Evolutionary conservation across 2,329 filamentous ascomycete species (phyloP), one percentile per base, ranked within the genome.

Genomic region (Botrytis fabae): DNA sequence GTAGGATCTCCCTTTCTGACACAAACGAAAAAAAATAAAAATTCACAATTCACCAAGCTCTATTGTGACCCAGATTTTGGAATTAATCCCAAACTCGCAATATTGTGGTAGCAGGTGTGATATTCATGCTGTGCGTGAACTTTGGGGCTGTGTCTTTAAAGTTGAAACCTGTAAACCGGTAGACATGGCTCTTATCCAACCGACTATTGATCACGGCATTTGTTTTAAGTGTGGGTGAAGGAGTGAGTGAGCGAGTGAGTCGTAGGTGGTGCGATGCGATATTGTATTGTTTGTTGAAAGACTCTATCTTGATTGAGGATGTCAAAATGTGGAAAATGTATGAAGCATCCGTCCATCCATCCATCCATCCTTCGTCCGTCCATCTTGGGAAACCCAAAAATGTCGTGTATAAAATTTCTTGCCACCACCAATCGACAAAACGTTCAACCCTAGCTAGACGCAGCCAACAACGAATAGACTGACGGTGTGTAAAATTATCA

Each of bases 1-100:
- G 25, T 54, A 54, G 48, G 35, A 42, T 42, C 60, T 62, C 38
- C 59, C 32, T 25, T 38, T 61, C 10, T 61, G 51, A 57, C n/a
- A 28, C 51, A 57, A 28, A 28, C 51, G 48, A 54, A 54, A 48
- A 54, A 51, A 14, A 2, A 28, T 28, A 28, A 28, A 28, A 44
- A 44, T 6, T 18, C 51, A 57, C 51, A 3, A 57, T 57, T 28
- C n/a, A 28, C 51, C n/a, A 57, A 57, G 18, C 51, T 57, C n/a
- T 57, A 57, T 57, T 8, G 35, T 22, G 32, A 16, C 59, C 59
- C 35, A 61, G 59, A 40, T 38, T 61, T 61, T 32, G 25, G 32
- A 14, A 35, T 61, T 38, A 61, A 61, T 40, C 59, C 40, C 59
- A 61, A 61, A 61, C 59, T 32, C n/a, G 51, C 51, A 57, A 57